Conservation (phyloP, 768 basidiomycete species). For the Serendipita sp. region DNA sequence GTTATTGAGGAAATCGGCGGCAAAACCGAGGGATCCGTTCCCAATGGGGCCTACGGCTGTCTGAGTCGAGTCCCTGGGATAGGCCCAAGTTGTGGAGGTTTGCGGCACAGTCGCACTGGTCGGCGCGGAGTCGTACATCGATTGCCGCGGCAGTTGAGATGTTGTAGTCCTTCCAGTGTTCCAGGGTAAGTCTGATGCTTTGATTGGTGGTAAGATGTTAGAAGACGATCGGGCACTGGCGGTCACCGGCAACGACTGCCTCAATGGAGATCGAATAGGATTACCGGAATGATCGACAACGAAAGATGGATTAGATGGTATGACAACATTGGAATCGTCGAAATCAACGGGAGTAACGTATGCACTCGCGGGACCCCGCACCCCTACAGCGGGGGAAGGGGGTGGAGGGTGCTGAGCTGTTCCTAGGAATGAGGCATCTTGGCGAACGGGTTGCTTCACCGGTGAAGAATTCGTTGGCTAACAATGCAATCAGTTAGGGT, state of each 20-base stretch:
- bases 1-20: not conserved
- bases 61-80: not conserved
- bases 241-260: not conserved
- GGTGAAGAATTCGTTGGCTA: not conserved
- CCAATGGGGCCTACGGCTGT: not conserved
- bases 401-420: not conserved
- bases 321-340: not conserved
- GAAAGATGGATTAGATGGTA: not conserved
- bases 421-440: not conserved
- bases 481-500: not conserved
- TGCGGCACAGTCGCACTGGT: not conserved
- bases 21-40: not conserved
- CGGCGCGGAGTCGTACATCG: not conserved
- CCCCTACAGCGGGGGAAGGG: not conserved
- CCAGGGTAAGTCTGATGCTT: not conserved
- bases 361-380: not conserved
- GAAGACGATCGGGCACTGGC: constrained; percentile 1
- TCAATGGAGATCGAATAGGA: not conserved
- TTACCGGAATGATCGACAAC: not conserved
- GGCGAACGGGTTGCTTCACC: not conserved
- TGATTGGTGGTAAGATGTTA: not conserved
- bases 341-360: not conserved
- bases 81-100: not conserved
- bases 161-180: not conserved
- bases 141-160: not conserved